These are phyloP conservation scores for Irpex sp. DNA, from an alignment of 1,284 basidiomycete genomes.

Conservation along the genomic window DNA sequence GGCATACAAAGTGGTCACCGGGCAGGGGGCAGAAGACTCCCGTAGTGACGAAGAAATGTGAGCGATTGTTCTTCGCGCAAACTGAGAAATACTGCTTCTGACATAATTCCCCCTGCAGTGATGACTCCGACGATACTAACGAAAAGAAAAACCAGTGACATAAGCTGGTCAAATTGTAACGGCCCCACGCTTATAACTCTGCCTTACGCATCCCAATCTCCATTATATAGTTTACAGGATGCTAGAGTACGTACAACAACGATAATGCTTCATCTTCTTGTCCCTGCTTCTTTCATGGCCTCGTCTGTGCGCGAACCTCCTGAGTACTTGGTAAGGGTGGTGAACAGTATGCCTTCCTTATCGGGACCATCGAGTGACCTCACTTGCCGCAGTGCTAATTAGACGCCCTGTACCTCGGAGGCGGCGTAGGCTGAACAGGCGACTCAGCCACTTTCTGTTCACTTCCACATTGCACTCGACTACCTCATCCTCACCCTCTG, in stretches of 20 bases:
- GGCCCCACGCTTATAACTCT: background rate
- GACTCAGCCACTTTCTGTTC: conserved; percentile 4
- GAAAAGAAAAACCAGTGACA: conserved; percentile 17
- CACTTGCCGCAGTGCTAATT: conserved; percentile 10
- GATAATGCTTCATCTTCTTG: conserved; percentile 1
- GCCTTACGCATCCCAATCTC: background rate
- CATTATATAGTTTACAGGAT: background rate
- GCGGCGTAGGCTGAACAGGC: conserved; percentile 2
- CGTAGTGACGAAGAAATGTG: conserved; percentile 84
- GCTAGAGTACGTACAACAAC: background rate
- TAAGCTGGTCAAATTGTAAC: background rate
- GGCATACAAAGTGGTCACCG: conserved; percentile 76
- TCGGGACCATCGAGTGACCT: conserved; percentile 30
- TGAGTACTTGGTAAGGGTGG: background rate
- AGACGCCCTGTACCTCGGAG: conserved; percentile 10
- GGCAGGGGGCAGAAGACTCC: conserved; percentile 78
- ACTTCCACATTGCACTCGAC: conserved; percentile 9
- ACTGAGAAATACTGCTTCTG: background rate
- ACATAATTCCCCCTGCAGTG: background rate
- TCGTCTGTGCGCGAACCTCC: too few species aligned
- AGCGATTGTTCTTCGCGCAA: conserved; percentile 17
- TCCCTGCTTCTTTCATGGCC: background rate
- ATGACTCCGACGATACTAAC: conserved; percentile 11
- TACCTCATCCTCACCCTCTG: conserved; percentile 1
- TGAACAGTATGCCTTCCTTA: conserved; percentile 21